phyloP scores from a whole-genome alignment of 1,139 yeast genomes.

The Candida frijolesensis region DNA sequence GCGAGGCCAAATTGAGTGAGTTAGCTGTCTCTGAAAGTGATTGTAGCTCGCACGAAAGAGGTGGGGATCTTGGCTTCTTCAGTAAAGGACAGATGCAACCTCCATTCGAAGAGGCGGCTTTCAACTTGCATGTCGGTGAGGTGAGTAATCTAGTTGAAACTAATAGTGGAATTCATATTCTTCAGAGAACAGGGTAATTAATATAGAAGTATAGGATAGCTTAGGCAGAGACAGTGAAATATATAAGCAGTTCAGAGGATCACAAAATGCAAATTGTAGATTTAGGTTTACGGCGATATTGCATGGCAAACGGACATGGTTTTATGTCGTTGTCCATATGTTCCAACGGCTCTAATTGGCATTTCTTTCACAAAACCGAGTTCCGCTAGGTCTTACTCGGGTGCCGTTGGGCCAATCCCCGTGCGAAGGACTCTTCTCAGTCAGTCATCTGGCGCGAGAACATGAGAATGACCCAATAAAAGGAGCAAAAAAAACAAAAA shows the following conservation, averaged over 20 bases:
- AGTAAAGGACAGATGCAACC: constrained; percentile 96
- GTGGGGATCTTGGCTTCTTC: constrained; percentile 91
- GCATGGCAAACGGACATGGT: background rate
- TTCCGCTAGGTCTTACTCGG: background rate
- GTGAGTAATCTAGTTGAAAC: constrained; percentile 82
- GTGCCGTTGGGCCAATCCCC: background rate
- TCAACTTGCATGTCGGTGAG: constrained; percentile 79
- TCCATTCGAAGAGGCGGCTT: constrained; percentile 85
- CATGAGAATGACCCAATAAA: too few relatives aligned
- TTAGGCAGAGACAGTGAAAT: background rate
- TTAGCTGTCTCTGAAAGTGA: constrained; percentile 85
- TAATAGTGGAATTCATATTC: constrained; percentile 87
- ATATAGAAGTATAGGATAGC: background rate
- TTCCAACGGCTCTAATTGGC: constrained; percentile 2
- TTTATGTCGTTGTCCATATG: background rate
- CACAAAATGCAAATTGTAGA: background rate
- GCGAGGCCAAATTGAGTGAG: constrained; percentile 69
- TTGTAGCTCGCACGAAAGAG: constrained; percentile 82
- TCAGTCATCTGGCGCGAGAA: background rate
- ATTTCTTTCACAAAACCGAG: background rate
- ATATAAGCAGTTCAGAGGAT: background rate
- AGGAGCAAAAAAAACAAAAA: background rate
- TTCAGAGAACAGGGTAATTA: constrained; percentile 73
- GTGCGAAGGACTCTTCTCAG: background rate
- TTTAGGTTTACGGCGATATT: background rate